phyloP scores from a whole-genome alignment of 352 stramenopile species.

The Pythium guiyangense region DNA sequence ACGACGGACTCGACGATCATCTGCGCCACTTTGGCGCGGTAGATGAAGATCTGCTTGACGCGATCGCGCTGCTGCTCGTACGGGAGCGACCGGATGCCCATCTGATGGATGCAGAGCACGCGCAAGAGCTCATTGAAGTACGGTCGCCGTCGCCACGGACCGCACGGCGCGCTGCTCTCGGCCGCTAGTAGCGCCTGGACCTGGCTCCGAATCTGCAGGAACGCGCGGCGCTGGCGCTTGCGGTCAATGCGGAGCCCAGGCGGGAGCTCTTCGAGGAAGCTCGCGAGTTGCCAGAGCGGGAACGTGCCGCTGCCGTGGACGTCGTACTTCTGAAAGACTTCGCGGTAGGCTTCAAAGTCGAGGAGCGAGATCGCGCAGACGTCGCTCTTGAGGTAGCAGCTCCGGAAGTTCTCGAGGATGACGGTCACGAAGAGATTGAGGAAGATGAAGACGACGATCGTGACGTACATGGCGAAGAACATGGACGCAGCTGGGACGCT shows the following conservation, averaged over 20 bases:
- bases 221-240: slow-evolving; percentile 37
- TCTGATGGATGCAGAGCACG: slow-evolving; percentile 71
- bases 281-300: slow-evolving; percentile 59
- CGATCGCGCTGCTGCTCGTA: slow-evolving; percentile 80
- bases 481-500: slow-evolving; percentile 31
- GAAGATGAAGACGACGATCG: slow-evolving; percentile 75
- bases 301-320: slow-evolving; percentile 43
- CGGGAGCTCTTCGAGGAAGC: slow-evolving; percentile 53
- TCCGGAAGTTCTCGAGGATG: slow-evolving; percentile 80
- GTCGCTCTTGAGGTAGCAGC: slow-evolving; percentile 72
- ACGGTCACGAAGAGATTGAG: slow-evolving; percentile 83
- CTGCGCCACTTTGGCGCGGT: slow-evolving; percentile 62
- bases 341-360: slow-evolving; percentile 72
- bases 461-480: slow-evolving; percentile 75
- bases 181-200: slow-evolving; percentile 43
- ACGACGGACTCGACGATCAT: slow-evolving; percentile 74
- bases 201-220: slow-evolving; percentile 67
- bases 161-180: slow-evolving; percentile 8
- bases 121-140: slow-evolving; percentile 80
- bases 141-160: slow-evolving; percentile 34
- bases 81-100: slow-evolving; percentile 71
- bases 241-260: slow-evolving; percentile 45
- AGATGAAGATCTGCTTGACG: slow-evolving; percentile 85
- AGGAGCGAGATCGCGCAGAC: slow-evolving; percentile 68
- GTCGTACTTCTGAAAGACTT: slow-evolving; percentile 70